Conservation (phyloP, 805 yeast genomes). For the Candida anglica region DNA sequence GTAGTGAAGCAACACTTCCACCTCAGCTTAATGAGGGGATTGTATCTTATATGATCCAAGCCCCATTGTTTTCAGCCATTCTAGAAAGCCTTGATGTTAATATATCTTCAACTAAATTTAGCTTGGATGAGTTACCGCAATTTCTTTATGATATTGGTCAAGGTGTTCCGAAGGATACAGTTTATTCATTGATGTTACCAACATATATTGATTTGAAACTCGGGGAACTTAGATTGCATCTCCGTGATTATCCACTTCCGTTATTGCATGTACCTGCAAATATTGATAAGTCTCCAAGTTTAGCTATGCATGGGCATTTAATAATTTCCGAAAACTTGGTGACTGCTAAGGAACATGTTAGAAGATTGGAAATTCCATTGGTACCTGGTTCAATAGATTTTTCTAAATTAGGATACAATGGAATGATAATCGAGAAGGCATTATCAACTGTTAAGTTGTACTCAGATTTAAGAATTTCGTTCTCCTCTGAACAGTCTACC, state of each 20-base stretch:
- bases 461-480: conserved; percentile 53
- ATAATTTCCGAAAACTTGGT: conserved; percentile 65
- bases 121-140: conserved; percentile 42
- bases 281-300: conserved; percentile 15
- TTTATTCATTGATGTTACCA: conserved; percentile 69
- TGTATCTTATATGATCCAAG: conserved; percentile 24
- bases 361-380: conserved; percentile 61
- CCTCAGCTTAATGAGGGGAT: conserved; percentile 19
- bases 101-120: conserved; percentile 24
- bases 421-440: conserved; percentile 68
- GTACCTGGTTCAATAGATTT: conserved; percentile 44
- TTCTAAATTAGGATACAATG: conserved; percentile 38
- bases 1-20: conserved; percentile 21
- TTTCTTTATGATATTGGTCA: conserved; percentile 74
- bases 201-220: conserved; percentile 51
- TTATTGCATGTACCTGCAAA: conserved; percentile 64
- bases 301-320: conserved; percentile 54
- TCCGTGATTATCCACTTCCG: conserved; percentile 87
- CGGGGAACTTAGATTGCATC: conserved; percentile 61
- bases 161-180: conserved; percentile 70
- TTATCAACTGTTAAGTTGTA: conserved; percentile 71
- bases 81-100: conserved; percentile 23
- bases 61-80: conserved; percentile 32
- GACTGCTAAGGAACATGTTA: conserved; percentile 45
- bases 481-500: conserved; percentile 55